phyloP scores from a whole-genome alignment of 2,329 filamentous ascomycete species.

The Blastomyces gilchristii region DNA sequence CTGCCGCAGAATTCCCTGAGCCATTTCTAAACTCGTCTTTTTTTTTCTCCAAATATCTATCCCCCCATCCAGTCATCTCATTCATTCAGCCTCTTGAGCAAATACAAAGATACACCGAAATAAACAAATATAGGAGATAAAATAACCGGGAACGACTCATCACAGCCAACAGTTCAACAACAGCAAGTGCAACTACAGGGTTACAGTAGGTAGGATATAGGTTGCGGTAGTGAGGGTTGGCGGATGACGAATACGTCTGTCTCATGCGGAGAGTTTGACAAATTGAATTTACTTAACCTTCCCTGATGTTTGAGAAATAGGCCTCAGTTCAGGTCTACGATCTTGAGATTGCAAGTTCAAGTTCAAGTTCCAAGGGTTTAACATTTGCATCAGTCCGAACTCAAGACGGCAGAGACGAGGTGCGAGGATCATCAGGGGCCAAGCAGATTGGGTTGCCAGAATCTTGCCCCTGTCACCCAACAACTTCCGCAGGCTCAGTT shows the following conservation, averaged over 20 bases:
- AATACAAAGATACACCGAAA: background rate
- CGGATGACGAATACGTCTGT: too few species aligned
- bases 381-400: constrained; percentile 5
- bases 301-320: background rate
- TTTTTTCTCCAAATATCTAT: constrained; percentile 6
- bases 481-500: too few species aligned
- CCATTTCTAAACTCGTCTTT: background rate
- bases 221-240: too few species aligned
- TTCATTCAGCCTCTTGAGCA: constrained; percentile 5
- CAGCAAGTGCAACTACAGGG: too few species aligned
- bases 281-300: too few species aligned
- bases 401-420: too few species aligned
- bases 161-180: too few species aligned
- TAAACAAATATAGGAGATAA: background rate
- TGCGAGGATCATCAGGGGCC: too few species aligned
- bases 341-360: background rate
- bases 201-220: too few species aligned
- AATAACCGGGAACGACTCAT: constrained; percentile 5
- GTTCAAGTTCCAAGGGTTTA: background rate
- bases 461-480: background rate
- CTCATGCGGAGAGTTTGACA: too few species aligned
- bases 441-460: background rate
- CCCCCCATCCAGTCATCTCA: constrained; percentile 4
- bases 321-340: background rate
- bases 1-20: too few species aligned